Evolutionary conservation across 2,329 filamentous ascomycete species (phyloP).

Genomic region (Penicillium rolfsii): DNA sequence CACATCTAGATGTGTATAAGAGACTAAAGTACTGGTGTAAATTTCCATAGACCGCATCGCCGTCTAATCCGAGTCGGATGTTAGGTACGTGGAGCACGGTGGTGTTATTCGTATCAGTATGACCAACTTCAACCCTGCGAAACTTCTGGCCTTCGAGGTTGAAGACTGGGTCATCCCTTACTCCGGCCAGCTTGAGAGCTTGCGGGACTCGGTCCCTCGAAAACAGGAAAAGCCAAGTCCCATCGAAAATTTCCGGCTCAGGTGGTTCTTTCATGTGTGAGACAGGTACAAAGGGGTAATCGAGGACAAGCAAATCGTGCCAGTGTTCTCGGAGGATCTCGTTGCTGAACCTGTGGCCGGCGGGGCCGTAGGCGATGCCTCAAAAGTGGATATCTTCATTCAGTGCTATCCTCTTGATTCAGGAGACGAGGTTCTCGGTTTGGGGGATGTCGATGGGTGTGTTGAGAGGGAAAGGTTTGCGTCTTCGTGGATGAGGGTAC

Average conservation of each 20-base stretch:
- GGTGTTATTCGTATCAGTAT: constrained; percentile 36
- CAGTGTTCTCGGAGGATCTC: constrained; percentile 35
- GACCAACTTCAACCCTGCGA: constrained; percentile 30
- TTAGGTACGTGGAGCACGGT: constrained; percentile 43
- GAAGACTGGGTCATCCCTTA: constrained; percentile 4
- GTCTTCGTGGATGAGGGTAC: not conserved
- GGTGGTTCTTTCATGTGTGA: constrained; percentile 27
- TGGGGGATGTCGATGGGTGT: constrained; percentile 37
- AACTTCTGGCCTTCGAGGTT: constrained; percentile 21
- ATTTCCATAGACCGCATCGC: constrained; percentile 47
- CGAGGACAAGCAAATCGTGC: constrained; percentile 27
- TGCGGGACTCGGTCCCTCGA: not conserved
- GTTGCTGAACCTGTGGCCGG: constrained; percentile 47
- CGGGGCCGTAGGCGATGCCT: constrained; percentile 50
- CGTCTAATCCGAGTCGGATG: constrained; percentile 41
- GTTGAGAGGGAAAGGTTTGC: constrained; percentile 44
- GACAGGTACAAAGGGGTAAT: constrained; percentile 22
- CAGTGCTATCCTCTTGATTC: constrained; percentile 40
- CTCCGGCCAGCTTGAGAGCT: not conserved
- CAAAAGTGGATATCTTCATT: constrained; percentile 38
- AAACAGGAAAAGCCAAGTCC: constrained; percentile 1
- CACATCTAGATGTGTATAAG: too few species aligned
- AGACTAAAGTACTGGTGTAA: constrained; percentile 42
- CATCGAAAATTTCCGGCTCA: not conserved
- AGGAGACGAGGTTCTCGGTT: constrained; percentile 37